A percentile compares a stretch with the other conserved stretches of the same genome.
Conservation (phyloP, 1,284 basidiomycete species). For the Gomphus sp. region DNA sequence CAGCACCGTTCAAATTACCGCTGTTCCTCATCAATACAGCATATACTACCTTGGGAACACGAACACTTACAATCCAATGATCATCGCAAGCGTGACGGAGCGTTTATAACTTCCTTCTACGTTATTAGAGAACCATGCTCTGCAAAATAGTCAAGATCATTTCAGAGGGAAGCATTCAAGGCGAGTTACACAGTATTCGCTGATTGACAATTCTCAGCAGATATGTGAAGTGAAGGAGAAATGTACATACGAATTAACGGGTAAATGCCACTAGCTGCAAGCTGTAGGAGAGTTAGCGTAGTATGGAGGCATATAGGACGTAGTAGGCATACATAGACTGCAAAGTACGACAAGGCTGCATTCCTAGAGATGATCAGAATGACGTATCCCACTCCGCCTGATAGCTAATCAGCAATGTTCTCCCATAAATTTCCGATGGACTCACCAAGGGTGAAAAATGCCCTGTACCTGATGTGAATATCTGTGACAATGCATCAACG, state of each 20-base stretch:
- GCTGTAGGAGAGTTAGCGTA: slow-evolving; percentile 2
- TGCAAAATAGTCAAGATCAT: slow-evolving; percentile 17
- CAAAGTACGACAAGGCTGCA: slow-evolving; percentile 58
- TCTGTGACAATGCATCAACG: not conserved
- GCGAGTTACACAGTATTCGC: slow-evolving; percentile 54
- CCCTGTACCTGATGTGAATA: slow-evolving; percentile 16
- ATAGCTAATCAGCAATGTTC: slow-evolving; percentile 9
- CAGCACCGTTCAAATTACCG: slow-evolving; percentile 22
- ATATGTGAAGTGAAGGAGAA: not conserved
- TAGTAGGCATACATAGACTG: slow-evolving; percentile 42
- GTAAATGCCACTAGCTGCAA: slow-evolving; percentile 49
- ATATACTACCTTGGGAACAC: slow-evolving; percentile 16
- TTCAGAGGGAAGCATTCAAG: slow-evolving; percentile 9
- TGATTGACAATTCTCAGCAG: slow-evolving; percentile 15
- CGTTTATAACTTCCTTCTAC: slow-evolving; percentile 72
- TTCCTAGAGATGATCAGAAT: slow-evolving; percentile 55
- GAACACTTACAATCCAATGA: slow-evolving; percentile 39
- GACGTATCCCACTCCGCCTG: slow-evolving; percentile 46
- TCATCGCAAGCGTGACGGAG: slow-evolving; percentile 62
- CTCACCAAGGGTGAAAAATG: slow-evolving; percentile 30
- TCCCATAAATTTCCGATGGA: not conserved
- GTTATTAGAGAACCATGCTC: slow-evolving; percentile 65
- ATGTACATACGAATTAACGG: slow-evolving; percentile 47
- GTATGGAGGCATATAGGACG: not conserved
- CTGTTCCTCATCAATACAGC: slow-evolving; percentile 9